A percentile compares a stretch with the other conserved stretches of the same genome.
Evolutionary conservation across 2,329 filamentous ascomycete species (phyloP).

Genomic region (Colletotrichum zoysiae): DNA sequence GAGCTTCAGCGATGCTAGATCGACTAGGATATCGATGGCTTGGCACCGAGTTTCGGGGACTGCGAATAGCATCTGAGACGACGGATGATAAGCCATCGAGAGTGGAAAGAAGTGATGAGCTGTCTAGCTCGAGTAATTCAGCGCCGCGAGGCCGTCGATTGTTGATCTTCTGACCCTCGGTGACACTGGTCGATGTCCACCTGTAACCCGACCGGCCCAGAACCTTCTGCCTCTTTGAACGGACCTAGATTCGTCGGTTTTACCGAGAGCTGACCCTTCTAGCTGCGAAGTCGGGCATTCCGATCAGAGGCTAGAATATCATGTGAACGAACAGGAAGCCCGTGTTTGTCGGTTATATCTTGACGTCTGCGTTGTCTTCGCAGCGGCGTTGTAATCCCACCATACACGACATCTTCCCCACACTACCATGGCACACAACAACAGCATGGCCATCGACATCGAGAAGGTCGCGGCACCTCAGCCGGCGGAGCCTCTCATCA

Average conservation of each 20-base stretch:
- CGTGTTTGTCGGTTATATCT: neutral
- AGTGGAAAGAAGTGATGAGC: neutral
- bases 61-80: neutral
- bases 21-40: neutral
- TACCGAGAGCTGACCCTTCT: neutral
- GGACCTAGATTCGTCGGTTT: neutral
- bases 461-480: constrained; percentile 2
- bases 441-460: neutral
- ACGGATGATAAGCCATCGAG: neutral
- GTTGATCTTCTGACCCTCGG: neutral
- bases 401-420: neutral
- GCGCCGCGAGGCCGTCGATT: neutral
- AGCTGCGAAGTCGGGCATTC: neutral
- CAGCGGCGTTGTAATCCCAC: neutral
- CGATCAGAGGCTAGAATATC: neutral
- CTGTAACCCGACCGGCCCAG: neutral
- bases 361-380: neutral
- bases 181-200: neutral
- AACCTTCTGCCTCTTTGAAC: neutral
- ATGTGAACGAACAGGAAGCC: neutral
- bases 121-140: neutral
- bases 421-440: neutral
- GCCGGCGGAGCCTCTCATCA: neutral
- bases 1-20: neutral
- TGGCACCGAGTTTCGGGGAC: neutral